Conservation (phyloP, 140 eudicot genomes). For the Erigeron philadelphicus region DNA sequence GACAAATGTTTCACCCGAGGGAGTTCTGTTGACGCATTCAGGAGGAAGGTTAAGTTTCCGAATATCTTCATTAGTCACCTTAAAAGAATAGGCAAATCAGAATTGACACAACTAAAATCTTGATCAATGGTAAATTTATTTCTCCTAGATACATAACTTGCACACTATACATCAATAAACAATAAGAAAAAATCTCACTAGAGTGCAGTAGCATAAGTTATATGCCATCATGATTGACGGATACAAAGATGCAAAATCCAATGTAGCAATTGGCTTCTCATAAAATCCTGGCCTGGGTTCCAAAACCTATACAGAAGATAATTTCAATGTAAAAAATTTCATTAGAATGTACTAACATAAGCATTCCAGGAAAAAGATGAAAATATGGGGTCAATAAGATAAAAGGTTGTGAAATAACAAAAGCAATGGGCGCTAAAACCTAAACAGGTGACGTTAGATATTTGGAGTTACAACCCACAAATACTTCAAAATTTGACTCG, state of each 20-base stretch:
- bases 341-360: neutral
- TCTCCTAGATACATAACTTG: slow-evolving; percentile 19
- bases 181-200: slow-evolving; percentile 40
- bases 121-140: neutral
- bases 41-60: slow-evolving; percentile 81
- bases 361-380: neutral
- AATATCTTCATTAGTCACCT: slow-evolving; percentile 88
- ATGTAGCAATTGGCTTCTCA: slow-evolving; percentile 96
- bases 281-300: slow-evolving; percentile 88
- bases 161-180: neutral
- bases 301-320: slow-evolving; percentile 64
- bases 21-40: slow-evolving; percentile 82
- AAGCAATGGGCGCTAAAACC: neutral
- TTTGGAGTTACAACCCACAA: neutral
- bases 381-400: neutral
- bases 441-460: neutral
- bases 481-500: neutral
- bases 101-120: slow-evolving; percentile 17
- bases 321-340: neutral
- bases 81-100: slow-evolving; percentile 22
- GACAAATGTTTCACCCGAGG: slow-evolving; percentile 96
- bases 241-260: slow-evolving; percentile 97
- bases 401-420: neutral
- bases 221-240: slow-evolving; percentile 99
- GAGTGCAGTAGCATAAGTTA: slow-evolving; percentile 94